Evolutionary conservation across 805 yeast genomes (phyloP), one percentile per base, ranked within the genome.

Genomic region (Yarrowia deformans): DNA sequence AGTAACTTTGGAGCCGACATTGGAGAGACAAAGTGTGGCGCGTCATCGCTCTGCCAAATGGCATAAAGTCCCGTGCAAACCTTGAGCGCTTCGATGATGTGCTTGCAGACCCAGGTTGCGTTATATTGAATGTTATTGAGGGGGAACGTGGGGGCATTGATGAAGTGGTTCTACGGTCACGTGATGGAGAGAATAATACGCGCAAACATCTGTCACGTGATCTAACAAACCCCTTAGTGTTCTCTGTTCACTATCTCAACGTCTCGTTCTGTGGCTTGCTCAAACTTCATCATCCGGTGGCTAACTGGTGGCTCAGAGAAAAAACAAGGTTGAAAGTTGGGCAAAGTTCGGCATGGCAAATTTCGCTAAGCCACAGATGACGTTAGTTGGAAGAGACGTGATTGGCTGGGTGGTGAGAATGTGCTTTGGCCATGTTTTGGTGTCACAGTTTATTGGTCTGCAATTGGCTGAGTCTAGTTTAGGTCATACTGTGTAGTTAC

Each of bases 61-160:
- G 48, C 63, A 56, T 56, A 56, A 56, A 56, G 63, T 56, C 63
- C 46, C 63, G 63, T 56, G 63, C 63, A 56, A 56, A 56, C 48
- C 29, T 23, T 40, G 29, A 29, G 48, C 18, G 1, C 48, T 12
- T n/a, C 35, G 61, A 55, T 55, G 61, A 55, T 55, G 61, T 55
- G 61, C 61, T 55, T 23, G 37, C 37, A n/a, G 19, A 10, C 2
- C 9, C 1, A 2, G 8, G 40, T 55, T 39, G 46, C 48, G 63
- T 56, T 7, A 29, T 8, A 23, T 16, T 19, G n/a, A 16, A 16
- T 14, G 39, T 32, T 49, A 29, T 48, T 23, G 29, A 23, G 9
- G 48, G 8, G 29, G 29, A 43, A n/a, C 7, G 29, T 23, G 29
- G 29, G 8, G 45, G 3, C 8, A 8, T 7, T 6, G 37, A 8